phyloP scores from a whole-genome alignment of 1,139 yeast genomes.

The Blastobotrys apis region DNA sequence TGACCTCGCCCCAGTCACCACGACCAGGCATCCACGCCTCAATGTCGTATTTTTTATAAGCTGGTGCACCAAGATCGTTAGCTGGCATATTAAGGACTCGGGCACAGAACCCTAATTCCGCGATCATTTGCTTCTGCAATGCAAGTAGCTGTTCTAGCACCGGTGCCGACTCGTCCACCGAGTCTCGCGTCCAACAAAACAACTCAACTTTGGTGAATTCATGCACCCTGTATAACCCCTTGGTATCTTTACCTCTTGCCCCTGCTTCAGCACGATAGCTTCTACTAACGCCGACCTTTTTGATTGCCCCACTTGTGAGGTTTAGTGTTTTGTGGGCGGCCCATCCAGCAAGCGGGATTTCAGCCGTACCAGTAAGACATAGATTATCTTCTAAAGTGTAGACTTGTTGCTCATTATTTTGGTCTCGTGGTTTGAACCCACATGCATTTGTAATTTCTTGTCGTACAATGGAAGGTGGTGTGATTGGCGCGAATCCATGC shows the following conservation, averaged over 20 bases:
- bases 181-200: conserved; percentile 63
- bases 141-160: conserved; percentile 53
- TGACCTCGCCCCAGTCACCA: conserved; percentile 86
- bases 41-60: conserved; percentile 83
- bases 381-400: conserved; percentile 54
- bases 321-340: conserved; percentile 43
- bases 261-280: conserved; percentile 97
- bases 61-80: conserved; percentile 91
- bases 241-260: conserved; percentile 88
- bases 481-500: conserved; percentile 63
- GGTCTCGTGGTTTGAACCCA: conserved; percentile 93
- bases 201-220: conserved; percentile 97
- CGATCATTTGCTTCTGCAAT: conserved; percentile 62
- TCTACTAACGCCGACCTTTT: conserved; percentile 77
- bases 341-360: conserved; percentile 85
- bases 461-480: conserved; percentile 85
- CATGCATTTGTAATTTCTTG: conserved; percentile 78
- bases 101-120: conserved; percentile 70
- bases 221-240: conserved; percentile 91
- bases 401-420: conserved; percentile 80
- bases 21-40: conserved; percentile 99
- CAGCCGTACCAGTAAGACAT: conserved; percentile 92
- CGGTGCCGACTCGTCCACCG: conserved; percentile 39
- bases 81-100: conserved; percentile 85
- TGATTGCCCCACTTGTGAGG: conserved; percentile 44